These are phyloP conservation scores for Trametes punicea DNA, from an alignment of 768 basidiomycete genomes.

Conservation along the genomic window DNA sequence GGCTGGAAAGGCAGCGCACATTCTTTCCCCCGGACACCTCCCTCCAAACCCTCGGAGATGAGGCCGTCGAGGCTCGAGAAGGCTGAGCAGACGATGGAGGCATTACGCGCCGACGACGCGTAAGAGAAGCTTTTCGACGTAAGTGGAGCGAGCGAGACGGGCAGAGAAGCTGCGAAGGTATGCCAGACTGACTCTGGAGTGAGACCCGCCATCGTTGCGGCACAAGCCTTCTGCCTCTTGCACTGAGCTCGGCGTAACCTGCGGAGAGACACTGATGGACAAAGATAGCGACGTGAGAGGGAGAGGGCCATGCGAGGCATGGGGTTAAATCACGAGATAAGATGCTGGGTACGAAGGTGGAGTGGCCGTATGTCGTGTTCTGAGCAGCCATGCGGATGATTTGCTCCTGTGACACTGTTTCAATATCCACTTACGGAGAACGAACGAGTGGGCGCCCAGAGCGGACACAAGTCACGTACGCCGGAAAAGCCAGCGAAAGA, in stretches of 20 bases:
- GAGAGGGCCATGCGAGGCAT: not conserved
- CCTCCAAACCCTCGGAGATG: too few relatives aligned
- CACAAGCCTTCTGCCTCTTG: not conserved
- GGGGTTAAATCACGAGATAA: not conserved
- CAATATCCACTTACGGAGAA: not conserved
- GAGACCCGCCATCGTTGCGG: not conserved
- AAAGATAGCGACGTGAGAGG: slow-evolving; percentile 6
- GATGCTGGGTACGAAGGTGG: slow-evolving; percentile 4
- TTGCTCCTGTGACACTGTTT: not conserved
- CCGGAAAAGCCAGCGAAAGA: too few relatives aligned
- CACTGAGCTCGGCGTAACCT: not conserved
- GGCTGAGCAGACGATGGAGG: too few relatives aligned
- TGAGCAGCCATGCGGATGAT: not conserved
- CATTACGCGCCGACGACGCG: too few relatives aligned
- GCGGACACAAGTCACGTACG: too few relatives aligned
- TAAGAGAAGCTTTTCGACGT: not conserved
- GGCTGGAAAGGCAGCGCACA: too few relatives aligned
- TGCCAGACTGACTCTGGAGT: not conserved
- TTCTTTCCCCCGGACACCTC: too few relatives aligned
- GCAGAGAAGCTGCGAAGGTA: not conserved
- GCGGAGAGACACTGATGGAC: not conserved
- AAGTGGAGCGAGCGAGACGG: too few relatives aligned
- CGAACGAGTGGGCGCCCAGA: too few relatives aligned
- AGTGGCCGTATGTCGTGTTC: not conserved
- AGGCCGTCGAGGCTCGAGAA: too few relatives aligned